Evolutionary conservation across 305 asterid species (phyloP).

Genomic region (Caryopteris hybrid): DNA sequence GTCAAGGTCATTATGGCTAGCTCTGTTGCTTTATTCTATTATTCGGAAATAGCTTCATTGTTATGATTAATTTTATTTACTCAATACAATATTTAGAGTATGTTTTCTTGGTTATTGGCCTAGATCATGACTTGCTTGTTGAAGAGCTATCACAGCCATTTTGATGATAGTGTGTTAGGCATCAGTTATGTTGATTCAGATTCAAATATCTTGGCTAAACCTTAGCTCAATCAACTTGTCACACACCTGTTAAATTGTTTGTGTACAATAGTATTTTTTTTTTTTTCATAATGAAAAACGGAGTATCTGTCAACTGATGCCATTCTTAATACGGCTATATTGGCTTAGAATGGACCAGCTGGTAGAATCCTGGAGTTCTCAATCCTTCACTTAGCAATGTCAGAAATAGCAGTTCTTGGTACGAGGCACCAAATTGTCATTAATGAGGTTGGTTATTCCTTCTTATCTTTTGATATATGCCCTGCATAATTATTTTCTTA

Average conservation of each 20-base stretch:
- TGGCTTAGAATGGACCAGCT: constrained; percentile 66
- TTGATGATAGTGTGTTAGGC: neutral
- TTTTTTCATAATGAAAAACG: neutral
- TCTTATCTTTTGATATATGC: neutral
- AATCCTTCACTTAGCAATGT: constrained; percentile 86
- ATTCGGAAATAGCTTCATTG: neutral
- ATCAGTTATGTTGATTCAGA: neutral
- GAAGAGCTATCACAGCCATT: neutral
- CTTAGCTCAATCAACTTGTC: neutral
- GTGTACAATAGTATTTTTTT: neutral
- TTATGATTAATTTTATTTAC: neutral
- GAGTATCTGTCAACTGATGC: neutral
- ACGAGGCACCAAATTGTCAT: constrained; percentile 90
- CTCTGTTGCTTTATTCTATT: neutral
- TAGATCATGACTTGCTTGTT: neutral
- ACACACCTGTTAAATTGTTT: neutral
- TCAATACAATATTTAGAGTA: neutral
- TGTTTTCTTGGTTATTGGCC: neutral
- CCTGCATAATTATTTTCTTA: no score
- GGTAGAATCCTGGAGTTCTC: constrained; percentile 87
- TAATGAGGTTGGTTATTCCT: constrained; percentile 61
- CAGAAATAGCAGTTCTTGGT: constrained; percentile 77
- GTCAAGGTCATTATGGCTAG: neutral
- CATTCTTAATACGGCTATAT: constrained; percentile 1
- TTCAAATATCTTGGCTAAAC: neutral